Conservation (phyloP, 202 grass and related monocot species). For the Hordeum pubiflorum region DNA sequence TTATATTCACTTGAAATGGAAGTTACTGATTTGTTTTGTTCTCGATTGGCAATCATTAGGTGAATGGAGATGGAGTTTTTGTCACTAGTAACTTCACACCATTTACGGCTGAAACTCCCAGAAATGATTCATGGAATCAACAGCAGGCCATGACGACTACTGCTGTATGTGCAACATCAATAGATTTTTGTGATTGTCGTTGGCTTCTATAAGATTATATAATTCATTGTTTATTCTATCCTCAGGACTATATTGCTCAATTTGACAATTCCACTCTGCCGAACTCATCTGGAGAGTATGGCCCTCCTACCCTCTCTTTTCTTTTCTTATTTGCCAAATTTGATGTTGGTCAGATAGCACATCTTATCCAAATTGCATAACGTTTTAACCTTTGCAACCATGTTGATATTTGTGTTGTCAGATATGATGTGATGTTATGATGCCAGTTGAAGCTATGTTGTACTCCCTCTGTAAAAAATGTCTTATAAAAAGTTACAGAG, state of each 20-base stretch:
- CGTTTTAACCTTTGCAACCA: not conserved
- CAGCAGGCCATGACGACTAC: conserved; percentile 85
- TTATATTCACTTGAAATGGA: conserved; percentile 13
- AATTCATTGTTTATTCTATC: conserved; percentile 12
- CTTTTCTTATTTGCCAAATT: conserved; percentile 19
- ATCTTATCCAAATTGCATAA: not conserved
- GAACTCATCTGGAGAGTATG: conserved; percentile 68
- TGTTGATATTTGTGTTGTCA: not conserved
- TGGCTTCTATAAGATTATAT: conserved; percentile 16
- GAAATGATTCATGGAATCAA: conserved; percentile 88
- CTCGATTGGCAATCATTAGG: conserved; percentile 38
- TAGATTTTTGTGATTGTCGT: conserved; percentile 6
- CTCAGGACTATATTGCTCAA: conserved; percentile 75
- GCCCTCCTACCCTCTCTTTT: not conserved
- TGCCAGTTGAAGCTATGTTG: not conserved
- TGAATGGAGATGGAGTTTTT: conserved; percentile 93
- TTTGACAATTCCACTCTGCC: conserved; percentile 51
- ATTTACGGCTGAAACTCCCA: conserved; percentile 72
- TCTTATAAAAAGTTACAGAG: too few species aligned
- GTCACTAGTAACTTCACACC: conserved; percentile 83
- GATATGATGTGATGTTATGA: not conserved
- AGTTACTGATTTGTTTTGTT: conserved; percentile 15
- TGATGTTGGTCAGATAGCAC: not conserved
- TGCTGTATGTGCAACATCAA: conserved; percentile 57
- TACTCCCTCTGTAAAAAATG: too few species aligned